Base-by-base conservation (phyloP, 2,329 filamentous ascomycete species). In the Diaporthe sp. region DNA sequence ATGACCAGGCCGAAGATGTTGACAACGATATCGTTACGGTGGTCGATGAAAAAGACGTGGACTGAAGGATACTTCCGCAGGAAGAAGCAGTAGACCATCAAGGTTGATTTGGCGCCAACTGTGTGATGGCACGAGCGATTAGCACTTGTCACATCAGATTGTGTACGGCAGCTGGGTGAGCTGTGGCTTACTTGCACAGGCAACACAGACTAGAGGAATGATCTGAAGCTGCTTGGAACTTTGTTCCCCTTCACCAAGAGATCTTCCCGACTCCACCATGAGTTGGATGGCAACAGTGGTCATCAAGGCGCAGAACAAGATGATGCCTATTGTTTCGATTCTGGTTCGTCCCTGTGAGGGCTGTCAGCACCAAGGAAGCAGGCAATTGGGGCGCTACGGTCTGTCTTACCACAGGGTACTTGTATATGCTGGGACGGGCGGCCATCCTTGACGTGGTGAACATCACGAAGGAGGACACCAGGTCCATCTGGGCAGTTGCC, bases 221-320 rank as follows among this genome's bases (percentile, higher is more conserved):
- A 90, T 82, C 68, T 90, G 84, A 67, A 91, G 84, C 61, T 86
- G 78, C 42, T 87, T 83, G 12, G 84, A 81, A 2, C 87, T 83
- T 37, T 81, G 81, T 3, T 83, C 79, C 3, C 89, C 88, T 7
- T 78, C 84, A 22, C 83, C 88, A 9, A 92, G 84, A 10, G 84
- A 83, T 72, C 90, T 86, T n/a, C 85, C 86, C 31, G 91, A 92
- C 78, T 92, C 89, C 74, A 89, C 88, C 65, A 91, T 88, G 39
- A 93, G 84, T 79, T 92, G 89, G 39, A 92, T 90, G 65, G 91
- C 90, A 4, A 92, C 91, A 0, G 91, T 92, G 2, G 91, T 92
- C 90, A 93, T 92, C 76, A 93, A 84, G 58, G 91, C 90, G 77
- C 90, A 92, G 82, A 93, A 93, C 61, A 93, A 87, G 79, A 93